Conservation (phyloP, 140 eudicot genomes). For the Ambrosia hybrid region DNA sequence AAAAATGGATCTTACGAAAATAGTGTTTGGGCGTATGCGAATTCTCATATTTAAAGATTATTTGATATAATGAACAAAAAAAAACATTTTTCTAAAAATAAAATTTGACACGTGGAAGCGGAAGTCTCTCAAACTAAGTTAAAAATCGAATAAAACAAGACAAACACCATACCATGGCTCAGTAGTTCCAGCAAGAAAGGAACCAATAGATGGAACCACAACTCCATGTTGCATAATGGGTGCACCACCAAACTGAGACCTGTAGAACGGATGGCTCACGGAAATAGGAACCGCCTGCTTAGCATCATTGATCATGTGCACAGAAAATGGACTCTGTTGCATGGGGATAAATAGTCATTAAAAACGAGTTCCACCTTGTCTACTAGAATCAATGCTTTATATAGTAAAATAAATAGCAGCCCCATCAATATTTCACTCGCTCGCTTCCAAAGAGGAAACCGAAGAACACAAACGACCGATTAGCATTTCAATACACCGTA, state of each 20-base stretch:
- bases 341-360: conserved; percentile 45
- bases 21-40: neutral
- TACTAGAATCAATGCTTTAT: conserved; percentile 37
- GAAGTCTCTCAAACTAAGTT: too few relatives aligned
- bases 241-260: conserved; percentile 51
- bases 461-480: too few relatives aligned
- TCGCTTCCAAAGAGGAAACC: too few relatives aligned
- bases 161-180: conserved; percentile 56
- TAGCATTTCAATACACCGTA: neutral
- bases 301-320: conserved; percentile 41
- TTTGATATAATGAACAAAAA: neutral
- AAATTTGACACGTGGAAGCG: neutral
- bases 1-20: neutral
- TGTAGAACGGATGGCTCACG: conserved; percentile 46
- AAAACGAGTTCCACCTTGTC: conserved; percentile 43
- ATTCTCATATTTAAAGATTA: neutral
- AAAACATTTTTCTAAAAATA: neutral
- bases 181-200: conserved; percentile 58
- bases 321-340: conserved; percentile 48
- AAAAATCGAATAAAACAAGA: neutral
- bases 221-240: conserved; percentile 51
- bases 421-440: conserved; percentile 6
- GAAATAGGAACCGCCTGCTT: conserved; percentile 43
- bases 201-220: conserved; percentile 43
- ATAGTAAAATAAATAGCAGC: conserved; percentile 18